These are phyloP conservation scores for Spergularia marina DNA, from an alignment of 148 eudicot species.

Conservation along the genomic window DNA sequence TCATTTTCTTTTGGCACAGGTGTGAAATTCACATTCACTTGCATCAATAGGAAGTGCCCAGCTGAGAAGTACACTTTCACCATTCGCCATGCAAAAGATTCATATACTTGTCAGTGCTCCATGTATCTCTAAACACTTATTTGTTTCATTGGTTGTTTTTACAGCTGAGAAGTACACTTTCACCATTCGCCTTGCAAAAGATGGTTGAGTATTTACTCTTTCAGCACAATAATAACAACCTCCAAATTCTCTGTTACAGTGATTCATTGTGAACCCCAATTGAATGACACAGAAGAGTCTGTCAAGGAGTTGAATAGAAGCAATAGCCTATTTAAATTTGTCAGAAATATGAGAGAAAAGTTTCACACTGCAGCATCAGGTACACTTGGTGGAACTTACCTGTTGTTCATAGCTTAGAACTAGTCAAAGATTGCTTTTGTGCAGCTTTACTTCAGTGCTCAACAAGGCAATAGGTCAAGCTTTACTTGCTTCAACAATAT, in stretches of 20 bases:
- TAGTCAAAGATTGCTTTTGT: slow-evolving; percentile 3
- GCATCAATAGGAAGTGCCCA: slow-evolving; percentile 54
- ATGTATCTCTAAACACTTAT: not conserved
- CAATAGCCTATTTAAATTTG: slow-evolving; percentile 71
- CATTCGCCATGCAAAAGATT: slow-evolving; percentile 66
- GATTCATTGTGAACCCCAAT: slow-evolving; percentile 66
- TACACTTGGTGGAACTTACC: slow-evolving; percentile 21
- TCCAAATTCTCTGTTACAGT: slow-evolving; percentile 42
- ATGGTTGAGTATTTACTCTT: not conserved
- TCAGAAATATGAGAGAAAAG: slow-evolving; percentile 75
- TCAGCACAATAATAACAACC: not conserved
- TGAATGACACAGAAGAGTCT: slow-evolving; percentile 42
- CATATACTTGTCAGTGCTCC: slow-evolving; percentile 62
- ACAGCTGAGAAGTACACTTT: slow-evolving; percentile 64
- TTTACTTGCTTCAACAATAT: slow-evolving; percentile 13
- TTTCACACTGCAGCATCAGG: slow-evolving; percentile 69
- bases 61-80: slow-evolving; percentile 65
- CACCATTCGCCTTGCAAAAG: slow-evolving; percentile 63
- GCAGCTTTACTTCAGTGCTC: not conserved
- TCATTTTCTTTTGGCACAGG: slow-evolving; percentile 40
- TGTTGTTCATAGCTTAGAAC: slow-evolving; percentile 6
- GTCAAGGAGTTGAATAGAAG: slow-evolving; percentile 57
- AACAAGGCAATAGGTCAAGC: not conserved
- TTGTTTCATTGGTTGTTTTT: not conserved
- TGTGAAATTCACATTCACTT: slow-evolving; percentile 71